Evolutionary conservation across 306 rosid species (phyloP).

Genomic region (Carpinus viminea): DNA sequence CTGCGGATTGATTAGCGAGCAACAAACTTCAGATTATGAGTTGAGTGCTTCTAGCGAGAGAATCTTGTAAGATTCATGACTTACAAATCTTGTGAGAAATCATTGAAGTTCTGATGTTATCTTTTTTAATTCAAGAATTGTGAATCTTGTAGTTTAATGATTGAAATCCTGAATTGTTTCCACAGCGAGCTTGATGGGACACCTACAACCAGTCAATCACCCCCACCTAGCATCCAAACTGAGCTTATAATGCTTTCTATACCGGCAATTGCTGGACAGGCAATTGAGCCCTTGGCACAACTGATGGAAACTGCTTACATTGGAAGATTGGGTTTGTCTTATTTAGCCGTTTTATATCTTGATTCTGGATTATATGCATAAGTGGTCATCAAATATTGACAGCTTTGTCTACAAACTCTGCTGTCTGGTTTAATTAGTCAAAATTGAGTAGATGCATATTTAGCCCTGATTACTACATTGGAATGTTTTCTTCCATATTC

Average conservation of each 20-base stretch:
- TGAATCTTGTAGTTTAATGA: neutral
- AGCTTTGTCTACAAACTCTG: neutral
- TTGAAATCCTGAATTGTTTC: conserved; percentile 15
- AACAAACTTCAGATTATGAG: conserved; percentile 15
- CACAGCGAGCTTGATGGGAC: conserved; percentile 42
- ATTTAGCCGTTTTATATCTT: neutral
- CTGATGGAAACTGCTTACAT: conserved; percentile 96
- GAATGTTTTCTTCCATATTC: neutral
- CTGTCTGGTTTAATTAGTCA: neutral
- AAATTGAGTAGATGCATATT: neutral
- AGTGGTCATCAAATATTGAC: neutral
- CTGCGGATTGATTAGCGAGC: neutral
- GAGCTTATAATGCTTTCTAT: conserved; percentile 66
- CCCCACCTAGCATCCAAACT: conserved; percentile 45
- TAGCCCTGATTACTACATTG: neutral
- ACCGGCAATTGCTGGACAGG: conserved; percentile 96
- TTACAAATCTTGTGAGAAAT: neutral
- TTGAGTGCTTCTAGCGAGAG: neutral
- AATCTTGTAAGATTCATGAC: conserved; percentile 2
- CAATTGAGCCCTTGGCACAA: conserved; percentile 85
- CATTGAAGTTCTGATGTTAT: neutral
- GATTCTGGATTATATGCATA: neutral
- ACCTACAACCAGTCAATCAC: conserved; percentile 15
- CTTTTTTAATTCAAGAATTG: neutral
- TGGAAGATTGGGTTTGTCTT: conserved; percentile 71